These are phyloP conservation scores for Setaria viridis DNA, from an alignment of 202 grass and related monocot genomes.

Conservation along the genomic window DNA sequence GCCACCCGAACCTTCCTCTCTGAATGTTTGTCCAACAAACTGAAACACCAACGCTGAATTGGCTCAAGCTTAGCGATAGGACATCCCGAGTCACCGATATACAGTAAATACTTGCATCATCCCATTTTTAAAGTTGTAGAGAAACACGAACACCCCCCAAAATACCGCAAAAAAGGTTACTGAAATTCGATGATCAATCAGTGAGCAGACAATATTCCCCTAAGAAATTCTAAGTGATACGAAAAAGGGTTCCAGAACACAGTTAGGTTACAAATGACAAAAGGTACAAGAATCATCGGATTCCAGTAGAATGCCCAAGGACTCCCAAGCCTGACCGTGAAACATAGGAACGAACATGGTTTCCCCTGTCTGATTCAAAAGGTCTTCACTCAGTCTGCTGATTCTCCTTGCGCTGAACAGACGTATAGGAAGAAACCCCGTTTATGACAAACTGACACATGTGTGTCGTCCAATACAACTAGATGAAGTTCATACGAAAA, in stretches of 20 bases:
- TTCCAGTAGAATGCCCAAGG: slow-evolving; percentile 24
- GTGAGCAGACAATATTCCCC: not conserved
- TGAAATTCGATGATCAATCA: not conserved
- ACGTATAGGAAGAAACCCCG: slow-evolving; percentile 10
- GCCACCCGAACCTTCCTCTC: not conserved
- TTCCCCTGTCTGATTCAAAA: slow-evolving; percentile 15
- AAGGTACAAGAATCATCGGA: slow-evolving; percentile 48
- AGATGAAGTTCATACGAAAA: slow-evolving; percentile 40
- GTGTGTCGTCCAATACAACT: slow-evolving; percentile 24
- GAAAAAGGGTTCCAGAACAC: slow-evolving; percentile 46
- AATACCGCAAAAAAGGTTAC: not conserved
- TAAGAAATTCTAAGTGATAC: slow-evolving; percentile 1
- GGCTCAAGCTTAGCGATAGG: not conserved
- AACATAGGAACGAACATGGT: slow-evolving; percentile 42
- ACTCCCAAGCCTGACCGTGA: slow-evolving; percentile 23
- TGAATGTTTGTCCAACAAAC: not conserved
- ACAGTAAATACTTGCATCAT: not conserved
- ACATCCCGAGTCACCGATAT: not conserved
- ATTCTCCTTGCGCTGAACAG: not conserved
- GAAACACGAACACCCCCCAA: not conserved
- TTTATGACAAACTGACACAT: slow-evolving; percentile 33
- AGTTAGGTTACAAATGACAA: slow-evolving; percentile 53
- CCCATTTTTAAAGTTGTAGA: not conserved
- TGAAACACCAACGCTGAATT: too few relatives aligned
- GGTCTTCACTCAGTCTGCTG: slow-evolving; percentile 18